A percentile compares a stretch with the other conserved stretches of the same genome.
Evolutionary conservation across 1,139 yeast species (phyloP).

Genomic region (Lodderomyces parapsilosis): DNA sequence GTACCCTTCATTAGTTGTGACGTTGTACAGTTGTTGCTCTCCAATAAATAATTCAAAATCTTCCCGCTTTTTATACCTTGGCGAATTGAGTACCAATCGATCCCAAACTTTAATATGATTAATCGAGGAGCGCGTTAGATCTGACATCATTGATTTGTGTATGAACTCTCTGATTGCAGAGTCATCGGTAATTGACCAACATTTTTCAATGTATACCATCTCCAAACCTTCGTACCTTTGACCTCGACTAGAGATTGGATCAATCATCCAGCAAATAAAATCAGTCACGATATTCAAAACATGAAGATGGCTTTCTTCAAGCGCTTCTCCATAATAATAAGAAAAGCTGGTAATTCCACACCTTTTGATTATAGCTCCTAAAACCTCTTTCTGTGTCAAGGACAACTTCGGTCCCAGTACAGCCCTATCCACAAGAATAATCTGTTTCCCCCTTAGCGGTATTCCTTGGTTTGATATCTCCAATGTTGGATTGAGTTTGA

Average conservation of each 20-base stretch:
- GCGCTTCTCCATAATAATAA: conserved; percentile 31
- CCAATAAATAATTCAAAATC: conserved; percentile 12
- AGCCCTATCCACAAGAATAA: conserved; percentile 19
- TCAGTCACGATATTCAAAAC: conserved; percentile 24
- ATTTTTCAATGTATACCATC: conserved; percentile 22
- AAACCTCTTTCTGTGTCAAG: conserved; percentile 10
- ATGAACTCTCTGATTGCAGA: conserved; percentile 22
- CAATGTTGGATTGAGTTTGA: conserved; percentile 9
- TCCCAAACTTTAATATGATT: conserved; percentile 16
- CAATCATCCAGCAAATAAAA: conserved; percentile 16
- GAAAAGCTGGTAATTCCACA: conserved; percentile 17
- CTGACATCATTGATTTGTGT: conserved; percentile 5
- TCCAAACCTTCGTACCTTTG: conserved; percentile 8
- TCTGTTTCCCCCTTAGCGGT: neutral
- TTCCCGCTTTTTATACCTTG: conserved; percentile 22
- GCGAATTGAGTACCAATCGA: conserved; percentile 23
- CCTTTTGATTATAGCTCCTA: conserved; percentile 15
- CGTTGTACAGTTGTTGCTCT: conserved; percentile 7
- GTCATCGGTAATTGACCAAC: conserved; percentile 36
- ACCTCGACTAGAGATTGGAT: neutral
- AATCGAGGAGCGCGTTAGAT: neutral
- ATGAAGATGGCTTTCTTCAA: conserved; percentile 27
- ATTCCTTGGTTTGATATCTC: neutral
- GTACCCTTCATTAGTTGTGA: conserved; percentile 9
- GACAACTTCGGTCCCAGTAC: conserved; percentile 18